Conservation (phyloP, 306 rosid species). For the Hylodesmum podocarpum region DNA sequence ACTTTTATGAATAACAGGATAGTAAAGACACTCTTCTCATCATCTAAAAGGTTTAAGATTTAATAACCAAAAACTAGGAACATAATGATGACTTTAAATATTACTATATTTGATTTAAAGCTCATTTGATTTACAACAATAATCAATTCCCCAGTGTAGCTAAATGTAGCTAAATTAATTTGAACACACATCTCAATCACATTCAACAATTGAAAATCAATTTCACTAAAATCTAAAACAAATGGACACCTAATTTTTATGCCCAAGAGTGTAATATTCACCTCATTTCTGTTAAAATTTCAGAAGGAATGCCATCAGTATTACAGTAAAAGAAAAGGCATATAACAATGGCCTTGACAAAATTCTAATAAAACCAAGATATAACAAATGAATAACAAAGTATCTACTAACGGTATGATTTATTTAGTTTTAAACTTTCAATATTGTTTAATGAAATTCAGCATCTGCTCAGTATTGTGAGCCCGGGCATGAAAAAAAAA, state of each 20-base stretch:
- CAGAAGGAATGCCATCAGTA: neutral
- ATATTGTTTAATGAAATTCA: too few species aligned
- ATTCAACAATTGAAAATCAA: neutral
- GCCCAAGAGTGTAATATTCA: too few species aligned
- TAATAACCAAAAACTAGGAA: neutral
- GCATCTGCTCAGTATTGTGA: too few species aligned
- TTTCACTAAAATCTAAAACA: neutral
- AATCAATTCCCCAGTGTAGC: neutral
- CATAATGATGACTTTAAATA: neutral
- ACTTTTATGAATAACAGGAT: neutral
- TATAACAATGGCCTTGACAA: too few species aligned
- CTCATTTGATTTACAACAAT: neutral
- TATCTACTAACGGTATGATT: too few species aligned
- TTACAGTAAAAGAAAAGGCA: neutral
- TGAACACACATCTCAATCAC: neutral
- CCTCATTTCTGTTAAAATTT: constrained; percentile 19
- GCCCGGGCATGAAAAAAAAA: too few species aligned
- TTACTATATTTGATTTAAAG: too few species aligned
- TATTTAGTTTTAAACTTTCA: too few species aligned
- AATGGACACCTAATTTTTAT: neutral
- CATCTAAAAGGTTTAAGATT: neutral
- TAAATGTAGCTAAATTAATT: neutral
- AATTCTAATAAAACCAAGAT: too few species aligned
- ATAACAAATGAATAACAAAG: too few species aligned
- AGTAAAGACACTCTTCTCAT: neutral